A percentile compares a stretch with the other conserved stretches of the same genome.
Conservation (phyloP, 75 land plant genomes). For the Cunninghamia lanceolata region DNA sequence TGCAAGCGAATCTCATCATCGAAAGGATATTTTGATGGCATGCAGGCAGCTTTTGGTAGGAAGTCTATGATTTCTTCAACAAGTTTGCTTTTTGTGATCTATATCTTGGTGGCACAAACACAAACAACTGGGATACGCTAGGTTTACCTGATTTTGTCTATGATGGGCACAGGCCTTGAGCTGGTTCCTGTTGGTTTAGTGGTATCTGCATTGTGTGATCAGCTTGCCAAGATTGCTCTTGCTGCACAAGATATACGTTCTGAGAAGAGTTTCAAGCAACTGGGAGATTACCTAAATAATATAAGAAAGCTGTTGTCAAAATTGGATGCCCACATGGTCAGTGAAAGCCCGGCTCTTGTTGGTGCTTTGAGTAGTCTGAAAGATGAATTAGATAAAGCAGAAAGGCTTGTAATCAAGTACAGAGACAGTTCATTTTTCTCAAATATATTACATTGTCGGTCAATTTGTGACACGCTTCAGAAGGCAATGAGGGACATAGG, state of each 20-base stretch:
- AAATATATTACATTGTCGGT: conserved; percentile 2
- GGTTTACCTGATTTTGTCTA: neutral
- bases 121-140: neutral
- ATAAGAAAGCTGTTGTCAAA: conserved; percentile 1
- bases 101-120: neutral
- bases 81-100: neutral
- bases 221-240: neutral
- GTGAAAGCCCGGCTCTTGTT: neutral
- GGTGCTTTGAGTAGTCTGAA: neutral
- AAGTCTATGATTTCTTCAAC: neutral
- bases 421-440: neutral
- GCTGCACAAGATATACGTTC: conserved; percentile 1
- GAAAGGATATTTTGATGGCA: neutral
- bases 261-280: neutral
- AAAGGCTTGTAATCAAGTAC: neutral
- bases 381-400: neutral
- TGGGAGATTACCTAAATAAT: neutral
- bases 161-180: neutral
- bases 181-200: neutral
- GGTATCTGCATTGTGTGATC: neutral
- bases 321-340: neutral
- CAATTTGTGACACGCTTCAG: neutral
- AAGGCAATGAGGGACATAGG: conserved; percentile 2
- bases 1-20: neutral
- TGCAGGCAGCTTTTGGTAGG: neutral